phyloP scores from a whole-genome alignment of 2,329 filamentous ascomycete species.

The Fusarium acutatum region DNA sequence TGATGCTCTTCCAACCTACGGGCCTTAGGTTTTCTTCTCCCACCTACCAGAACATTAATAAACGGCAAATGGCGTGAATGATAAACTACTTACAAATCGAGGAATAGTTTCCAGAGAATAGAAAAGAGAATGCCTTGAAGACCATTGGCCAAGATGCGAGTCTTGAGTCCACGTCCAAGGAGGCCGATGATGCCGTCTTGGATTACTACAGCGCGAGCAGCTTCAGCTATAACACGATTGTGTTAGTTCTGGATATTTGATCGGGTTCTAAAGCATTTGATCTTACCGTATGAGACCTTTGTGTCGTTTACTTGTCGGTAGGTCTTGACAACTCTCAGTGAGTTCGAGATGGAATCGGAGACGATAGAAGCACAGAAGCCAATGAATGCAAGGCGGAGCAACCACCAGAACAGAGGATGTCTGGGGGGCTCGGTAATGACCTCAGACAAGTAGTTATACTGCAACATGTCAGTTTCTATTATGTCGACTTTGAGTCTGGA shows the following conservation, averaged over 20 bases:
- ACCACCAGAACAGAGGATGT: slow-evolving; percentile 51
- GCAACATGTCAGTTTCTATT: neutral
- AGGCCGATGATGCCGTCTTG: slow-evolving; percentile 54
- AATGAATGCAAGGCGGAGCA: slow-evolving; percentile 50
- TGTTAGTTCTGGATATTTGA: too few relatives aligned
- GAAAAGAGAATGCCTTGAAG: slow-evolving; percentile 58
- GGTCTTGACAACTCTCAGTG: slow-evolving; percentile 57
- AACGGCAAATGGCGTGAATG: too few relatives aligned
- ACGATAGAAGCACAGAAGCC: slow-evolving; percentile 55
- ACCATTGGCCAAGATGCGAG: slow-evolving; percentile 58
- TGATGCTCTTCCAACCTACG: too few relatives aligned
- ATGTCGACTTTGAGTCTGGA: rapidly evolving
- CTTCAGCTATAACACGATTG: slow-evolving; percentile 46
- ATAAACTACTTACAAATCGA: slow-evolving; percentile 53
- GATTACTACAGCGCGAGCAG: slow-evolving; percentile 50
- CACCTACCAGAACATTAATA: too few relatives aligned
- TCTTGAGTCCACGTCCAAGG: slow-evolving; percentile 56
- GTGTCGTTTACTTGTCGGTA: slow-evolving; percentile 60
- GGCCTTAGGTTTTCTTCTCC: too few relatives aligned
- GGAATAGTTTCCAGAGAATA: slow-evolving; percentile 59
- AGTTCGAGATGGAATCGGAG: slow-evolving; percentile 58
- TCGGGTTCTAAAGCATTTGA: too few relatives aligned
- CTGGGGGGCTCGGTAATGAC: slow-evolving; percentile 51
- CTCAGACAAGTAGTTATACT: slow-evolving; percentile 56
- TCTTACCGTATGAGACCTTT: slow-evolving; percentile 56